phyloP scores from a whole-genome alignment of 371 early-diverging fungal species.

The Haplosporangium sp. region DNA sequence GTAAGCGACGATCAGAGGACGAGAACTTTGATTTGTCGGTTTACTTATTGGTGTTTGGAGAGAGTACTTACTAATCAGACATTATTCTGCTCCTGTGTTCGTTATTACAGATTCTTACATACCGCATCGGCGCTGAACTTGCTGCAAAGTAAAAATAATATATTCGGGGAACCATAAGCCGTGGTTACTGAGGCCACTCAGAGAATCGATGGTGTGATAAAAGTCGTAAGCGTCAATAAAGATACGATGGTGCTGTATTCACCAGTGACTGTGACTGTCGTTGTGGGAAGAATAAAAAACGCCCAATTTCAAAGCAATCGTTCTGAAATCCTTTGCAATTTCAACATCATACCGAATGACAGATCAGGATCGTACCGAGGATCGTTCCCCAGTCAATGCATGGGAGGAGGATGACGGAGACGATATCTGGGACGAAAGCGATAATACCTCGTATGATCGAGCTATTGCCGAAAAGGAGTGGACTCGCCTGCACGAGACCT shows the following conservation, averaged over 20 bases:
- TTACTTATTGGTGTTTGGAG: background rate
- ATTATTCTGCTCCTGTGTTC: background rate
- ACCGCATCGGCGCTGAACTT: constrained; percentile 53
- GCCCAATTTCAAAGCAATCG: background rate
- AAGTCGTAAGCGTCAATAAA: background rate
- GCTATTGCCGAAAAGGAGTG: constrained; percentile 50
- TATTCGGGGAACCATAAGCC: background rate
- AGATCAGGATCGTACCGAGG: constrained; percentile 20
- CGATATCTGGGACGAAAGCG: constrained; percentile 48
- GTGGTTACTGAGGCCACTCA: background rate
- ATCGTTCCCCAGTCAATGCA: constrained; percentile 16
- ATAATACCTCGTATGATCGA: constrained; percentile 40
- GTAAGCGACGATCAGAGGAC: constrained; percentile 18
- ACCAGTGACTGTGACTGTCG: too few species aligned
- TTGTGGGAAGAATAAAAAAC: background rate
- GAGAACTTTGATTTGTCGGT: background rate
- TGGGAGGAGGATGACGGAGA: constrained; percentile 23
- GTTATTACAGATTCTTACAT: constrained; percentile 40
- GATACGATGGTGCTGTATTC: too few species aligned
- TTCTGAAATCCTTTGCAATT: too few species aligned
- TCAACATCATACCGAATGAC: constrained; percentile 12
- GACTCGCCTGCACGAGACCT: constrained; percentile 46
- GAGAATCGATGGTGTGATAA: too few species aligned
- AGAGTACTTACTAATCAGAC: background rate
- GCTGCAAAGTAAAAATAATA: constrained; percentile 27